These are phyloP conservation scores for Hordeum vulgare DNA, from an alignment of 176 grass and related monocot species.

Conservation along the genomic window DNA sequence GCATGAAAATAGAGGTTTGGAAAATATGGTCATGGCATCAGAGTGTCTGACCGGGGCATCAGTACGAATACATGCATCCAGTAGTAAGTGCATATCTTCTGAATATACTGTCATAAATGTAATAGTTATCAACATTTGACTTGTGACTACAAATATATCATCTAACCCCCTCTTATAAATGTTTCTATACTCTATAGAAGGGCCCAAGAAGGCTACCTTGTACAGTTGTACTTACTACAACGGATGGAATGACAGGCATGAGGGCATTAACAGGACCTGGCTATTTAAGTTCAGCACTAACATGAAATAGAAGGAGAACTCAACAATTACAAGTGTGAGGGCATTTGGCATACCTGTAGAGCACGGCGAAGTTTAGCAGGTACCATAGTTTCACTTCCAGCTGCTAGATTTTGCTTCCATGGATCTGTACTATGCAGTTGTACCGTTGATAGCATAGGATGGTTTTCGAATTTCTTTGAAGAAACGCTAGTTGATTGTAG, in stretches of 20 bases:
- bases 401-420: constrained; percentile 37
- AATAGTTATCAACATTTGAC: not conserved
- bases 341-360: constrained; percentile 30
- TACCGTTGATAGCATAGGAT: constrained; percentile 20
- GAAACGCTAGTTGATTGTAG: not conserved
- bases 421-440: constrained; percentile 15
- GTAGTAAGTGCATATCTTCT: not conserved
- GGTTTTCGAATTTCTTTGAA: constrained; percentile 35
- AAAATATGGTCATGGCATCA: not conserved
- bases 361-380: constrained; percentile 21
- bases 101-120: not conserved
- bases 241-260: not conserved
- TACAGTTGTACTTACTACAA: not conserved
- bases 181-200: not conserved
- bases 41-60: not conserved
- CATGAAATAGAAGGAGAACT: not conserved
- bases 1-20: not conserved
- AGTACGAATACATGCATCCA: constrained; percentile 8
- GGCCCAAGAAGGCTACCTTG: not conserved
- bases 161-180: not conserved
- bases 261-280: not conserved
- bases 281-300: not conserved
- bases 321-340: not conserved
- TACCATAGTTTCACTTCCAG: constrained; percentile 3
- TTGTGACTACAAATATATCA: constrained; percentile 3